Percentiles rank a stretch among this genome's conserved stretches.
phyloP scores from a whole-genome alignment of 306 rosid genomes.

The Abrus pulchellus region DNA sequence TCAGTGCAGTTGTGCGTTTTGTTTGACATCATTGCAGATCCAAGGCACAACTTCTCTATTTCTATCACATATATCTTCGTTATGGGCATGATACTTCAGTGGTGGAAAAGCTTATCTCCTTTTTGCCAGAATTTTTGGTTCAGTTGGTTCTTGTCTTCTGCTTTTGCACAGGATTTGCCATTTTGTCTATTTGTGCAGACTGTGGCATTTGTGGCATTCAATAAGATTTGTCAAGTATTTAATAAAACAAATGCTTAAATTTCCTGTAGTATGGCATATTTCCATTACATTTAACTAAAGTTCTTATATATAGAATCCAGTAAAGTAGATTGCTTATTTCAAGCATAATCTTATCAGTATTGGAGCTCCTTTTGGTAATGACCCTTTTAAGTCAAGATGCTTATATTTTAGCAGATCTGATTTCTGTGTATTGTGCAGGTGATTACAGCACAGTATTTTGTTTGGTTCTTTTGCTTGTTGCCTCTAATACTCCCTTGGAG shows the following conservation, averaged over 20 bases:
- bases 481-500: slow-evolving; percentile 93
- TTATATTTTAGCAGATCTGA: slow-evolving; percentile 20
- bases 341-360: neutral
- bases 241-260: slow-evolving; percentile 30
- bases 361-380: neutral
- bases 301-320: neutral
- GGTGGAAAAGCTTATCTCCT: slow-evolving; percentile 86
- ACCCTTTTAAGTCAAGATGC: slow-evolving; percentile 10
- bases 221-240: slow-evolving; percentile 64
- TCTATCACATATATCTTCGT: slow-evolving; percentile 90
- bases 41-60: slow-evolving; percentile 95
- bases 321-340: slow-evolving; percentile 19
- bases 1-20: no score
- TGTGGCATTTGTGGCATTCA: slow-evolving; percentile 89
- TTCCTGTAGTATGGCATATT: slow-evolving; percentile 1
- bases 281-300: neutral
- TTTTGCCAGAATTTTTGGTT: slow-evolving; percentile 84
- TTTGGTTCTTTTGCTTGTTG: slow-evolving; percentile 94
- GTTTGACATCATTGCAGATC: slow-evolving; percentile 63
- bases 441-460: slow-evolving; percentile 94
- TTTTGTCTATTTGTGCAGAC: slow-evolving; percentile 87
- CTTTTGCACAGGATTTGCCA: slow-evolving; percentile 78
- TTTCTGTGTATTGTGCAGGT: slow-evolving; percentile 65
- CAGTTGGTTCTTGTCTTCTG: slow-evolving; percentile 78
- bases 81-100: slow-evolving; percentile 63